Conservation (phyloP, 441 rosid species). For the Pelargonium myrrhifolium region DNA sequence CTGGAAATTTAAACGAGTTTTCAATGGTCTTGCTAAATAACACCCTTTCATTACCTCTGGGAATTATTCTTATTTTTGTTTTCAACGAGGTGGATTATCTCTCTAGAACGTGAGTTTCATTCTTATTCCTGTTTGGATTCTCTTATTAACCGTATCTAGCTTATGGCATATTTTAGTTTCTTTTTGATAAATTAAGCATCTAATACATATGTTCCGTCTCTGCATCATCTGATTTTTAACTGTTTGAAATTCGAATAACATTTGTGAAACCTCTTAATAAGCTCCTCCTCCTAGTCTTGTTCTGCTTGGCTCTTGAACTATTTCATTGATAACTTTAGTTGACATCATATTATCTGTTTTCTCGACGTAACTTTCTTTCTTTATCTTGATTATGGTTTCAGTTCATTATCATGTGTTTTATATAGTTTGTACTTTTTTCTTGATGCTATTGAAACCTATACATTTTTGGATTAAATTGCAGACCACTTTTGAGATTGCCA, state of each 20-base stretch:
- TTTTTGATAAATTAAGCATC: background rate
- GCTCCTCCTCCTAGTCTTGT: background rate
- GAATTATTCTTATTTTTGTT: conserved; percentile 57
- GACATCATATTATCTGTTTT: background rate
- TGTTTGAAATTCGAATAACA: background rate
- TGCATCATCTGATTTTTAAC: background rate
- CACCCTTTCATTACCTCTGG: conserved; percentile 83
- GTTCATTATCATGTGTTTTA: background rate
- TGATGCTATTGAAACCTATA: background rate
- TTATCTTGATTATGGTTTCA: background rate
- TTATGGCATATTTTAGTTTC: background rate
- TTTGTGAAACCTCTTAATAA: background rate
- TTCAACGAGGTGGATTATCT: conserved; percentile 90
- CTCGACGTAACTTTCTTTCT: background rate
- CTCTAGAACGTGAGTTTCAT: conserved; percentile 53
- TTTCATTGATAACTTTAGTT: background rate
- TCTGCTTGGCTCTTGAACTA: background rate
- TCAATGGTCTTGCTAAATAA: conserved; percentile 96
- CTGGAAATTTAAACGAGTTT: conserved; percentile 90
- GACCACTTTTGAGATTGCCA: conserved; percentile 80
- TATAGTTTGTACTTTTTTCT: too few species aligned
- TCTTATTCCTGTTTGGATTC: background rate
- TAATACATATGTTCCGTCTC: background rate
- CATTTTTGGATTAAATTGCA: conserved; percentile 27
- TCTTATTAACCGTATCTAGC: background rate